These are phyloP conservation scores for Aspergillus hancockii DNA, from an alignment of 495 filamentous ascomycete species.

Conservation along the genomic window DNA sequence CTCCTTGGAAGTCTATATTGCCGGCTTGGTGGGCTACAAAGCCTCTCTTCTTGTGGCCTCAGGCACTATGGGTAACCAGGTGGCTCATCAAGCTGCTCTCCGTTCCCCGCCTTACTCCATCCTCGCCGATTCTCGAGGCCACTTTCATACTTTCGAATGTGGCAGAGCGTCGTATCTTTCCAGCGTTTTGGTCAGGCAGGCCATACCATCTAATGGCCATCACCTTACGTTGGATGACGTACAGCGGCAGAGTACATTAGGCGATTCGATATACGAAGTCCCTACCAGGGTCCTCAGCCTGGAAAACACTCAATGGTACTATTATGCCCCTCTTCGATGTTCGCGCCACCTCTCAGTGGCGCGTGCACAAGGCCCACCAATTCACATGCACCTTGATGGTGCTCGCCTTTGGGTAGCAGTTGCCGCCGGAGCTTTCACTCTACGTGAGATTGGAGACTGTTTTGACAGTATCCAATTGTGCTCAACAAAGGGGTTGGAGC, in stretches of 20 bases:
- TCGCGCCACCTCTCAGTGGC: constrained; percentile 17
- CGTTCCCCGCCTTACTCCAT: constrained; percentile 60
- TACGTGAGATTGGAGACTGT: constrained; percentile 6
- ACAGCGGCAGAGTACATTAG: constrained; percentile 34
- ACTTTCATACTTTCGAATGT: constrained; percentile 53
- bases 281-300: constrained; percentile 51
- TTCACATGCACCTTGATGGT: constrained; percentile 27
- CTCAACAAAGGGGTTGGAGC: constrained; percentile 22
- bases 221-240: constrained; percentile 70
- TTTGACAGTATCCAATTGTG: constrained; percentile 19
- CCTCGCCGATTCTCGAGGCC: constrained; percentile 55
- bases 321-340: constrained; percentile 22
- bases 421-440: constrained; percentile 9
- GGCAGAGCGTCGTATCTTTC: constrained; percentile 28
- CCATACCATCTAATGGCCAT: constrained; percentile 48
- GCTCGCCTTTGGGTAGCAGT: constrained; percentile 26
- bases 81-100: constrained; percentile 63
- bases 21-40: constrained; percentile 42
- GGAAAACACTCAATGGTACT: constrained; percentile 23
- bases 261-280: constrained; percentile 24
- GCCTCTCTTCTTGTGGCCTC: constrained; percentile 69
- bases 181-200: constrained; percentile 18
- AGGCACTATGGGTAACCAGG: constrained; percentile 80
- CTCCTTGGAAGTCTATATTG: neutral
- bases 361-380: constrained; percentile 1